Percentiles rank a stretch among this genome's conserved stretches.
Conservation (phyloP, 2,329 filamentous ascomycete species). For the Curvularia lunata region DNA sequence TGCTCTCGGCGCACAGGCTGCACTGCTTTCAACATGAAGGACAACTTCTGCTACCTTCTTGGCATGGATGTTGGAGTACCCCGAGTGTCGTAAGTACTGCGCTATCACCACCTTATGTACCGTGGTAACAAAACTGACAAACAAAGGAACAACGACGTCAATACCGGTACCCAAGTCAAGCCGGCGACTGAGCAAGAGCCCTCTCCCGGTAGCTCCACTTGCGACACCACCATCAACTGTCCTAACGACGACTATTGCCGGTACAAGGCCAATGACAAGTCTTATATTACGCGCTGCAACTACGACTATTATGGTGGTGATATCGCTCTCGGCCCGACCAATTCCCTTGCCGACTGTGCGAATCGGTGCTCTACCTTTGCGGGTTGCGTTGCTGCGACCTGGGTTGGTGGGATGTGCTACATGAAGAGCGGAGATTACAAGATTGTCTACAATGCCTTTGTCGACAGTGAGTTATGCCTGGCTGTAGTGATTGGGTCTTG, state of each 20-base stretch:
- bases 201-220: slow-evolving; percentile 6
- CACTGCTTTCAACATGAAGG: slow-evolving; percentile 17
- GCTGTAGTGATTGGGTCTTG: background rate
- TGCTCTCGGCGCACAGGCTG: slow-evolving; percentile 13
- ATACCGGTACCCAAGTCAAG: slow-evolving; percentile 8
- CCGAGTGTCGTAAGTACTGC: slow-evolving; percentile 8
- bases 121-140: background rate
- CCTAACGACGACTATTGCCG: slow-evolving; percentile 14
- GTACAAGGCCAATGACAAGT: slow-evolving; percentile 5
- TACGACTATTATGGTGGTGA: slow-evolving; percentile 20
- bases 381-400: slow-evolving; percentile 14
- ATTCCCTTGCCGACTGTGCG: slow-evolving; percentile 6
- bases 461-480: slow-evolving; percentile 9
- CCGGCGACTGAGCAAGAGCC: slow-evolving; percentile 1
- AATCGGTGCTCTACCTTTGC: slow-evolving; percentile 4
- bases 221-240: slow-evolving; percentile 8
- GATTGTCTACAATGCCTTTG: slow-evolving; percentile 6
- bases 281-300: slow-evolving; percentile 13
- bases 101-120: background rate
- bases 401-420: slow-evolving; percentile 10
- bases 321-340: background rate
- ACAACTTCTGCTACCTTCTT: slow-evolving; percentile 22
- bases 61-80: slow-evolving; percentile 9
- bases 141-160: background rate
- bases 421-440: slow-evolving; percentile 11